phyloP scores from a whole-genome alignment of 352 stramenopile species.

The Phytopythium cucurbitacearum region DNA sequence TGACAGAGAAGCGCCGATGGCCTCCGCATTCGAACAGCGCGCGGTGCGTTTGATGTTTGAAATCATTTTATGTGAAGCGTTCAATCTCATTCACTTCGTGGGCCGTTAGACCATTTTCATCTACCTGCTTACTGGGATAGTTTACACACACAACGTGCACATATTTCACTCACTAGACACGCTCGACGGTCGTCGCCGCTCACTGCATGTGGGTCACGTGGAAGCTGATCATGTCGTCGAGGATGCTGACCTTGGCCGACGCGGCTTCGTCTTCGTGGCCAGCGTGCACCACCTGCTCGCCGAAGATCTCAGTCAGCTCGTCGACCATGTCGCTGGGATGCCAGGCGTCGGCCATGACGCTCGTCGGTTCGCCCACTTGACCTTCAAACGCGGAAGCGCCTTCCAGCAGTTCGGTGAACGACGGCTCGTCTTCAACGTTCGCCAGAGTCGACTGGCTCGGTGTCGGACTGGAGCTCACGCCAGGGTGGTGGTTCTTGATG shows the following conservation, averaged over 20 bases:
- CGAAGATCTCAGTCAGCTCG: conserved; percentile 29
- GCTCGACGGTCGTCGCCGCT: not conserved
- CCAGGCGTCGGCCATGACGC: conserved; percentile 1
- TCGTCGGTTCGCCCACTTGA: no score
- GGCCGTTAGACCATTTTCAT: no score
- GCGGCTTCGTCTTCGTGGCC: not conserved
- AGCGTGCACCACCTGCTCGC: conserved; percentile 18
- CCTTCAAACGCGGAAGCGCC: no score
- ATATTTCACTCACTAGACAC: not conserved
- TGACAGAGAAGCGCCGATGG: no score
- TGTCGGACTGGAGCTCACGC: conserved; percentile 7
- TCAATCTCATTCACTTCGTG: no score
- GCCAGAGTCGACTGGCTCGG: no score
- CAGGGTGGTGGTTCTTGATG: conserved; percentile 33
- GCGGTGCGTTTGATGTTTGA: no score
- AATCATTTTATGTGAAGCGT: no score
- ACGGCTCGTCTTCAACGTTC: no score
- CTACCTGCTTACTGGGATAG: no score
- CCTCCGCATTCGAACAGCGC: no score
- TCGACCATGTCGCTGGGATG: conserved; percentile 23
- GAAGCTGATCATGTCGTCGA: conserved; percentile 51
- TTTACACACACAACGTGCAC: not conserved
- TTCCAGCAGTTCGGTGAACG: no score
- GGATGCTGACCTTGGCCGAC: conserved; percentile 20
- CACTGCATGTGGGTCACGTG: conserved; percentile 34